These are phyloP conservation scores for Prunus yedoensis DNA, from an alignment of 331 rosid genomes.

Conservation along the genomic window DNA sequence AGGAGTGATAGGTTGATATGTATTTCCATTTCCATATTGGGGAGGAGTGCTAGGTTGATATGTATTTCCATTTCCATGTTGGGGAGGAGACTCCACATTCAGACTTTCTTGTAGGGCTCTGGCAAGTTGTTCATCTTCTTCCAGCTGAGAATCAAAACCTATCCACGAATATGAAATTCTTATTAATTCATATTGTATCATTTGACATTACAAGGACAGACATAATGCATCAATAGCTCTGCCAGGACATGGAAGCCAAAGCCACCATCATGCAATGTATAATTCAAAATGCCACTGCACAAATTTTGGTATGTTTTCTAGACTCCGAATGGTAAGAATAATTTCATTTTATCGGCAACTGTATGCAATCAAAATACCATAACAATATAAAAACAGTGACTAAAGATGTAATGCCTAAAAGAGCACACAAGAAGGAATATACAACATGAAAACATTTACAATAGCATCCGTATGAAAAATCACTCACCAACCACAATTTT, in stretches of 20 bases:
- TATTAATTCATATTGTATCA: not conserved
- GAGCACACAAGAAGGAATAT: not conserved
- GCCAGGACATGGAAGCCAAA: not conserved
- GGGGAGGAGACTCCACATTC: slow-evolving; percentile 71
- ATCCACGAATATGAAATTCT: slow-evolving; percentile 8
- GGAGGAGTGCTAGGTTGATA: not conserved
- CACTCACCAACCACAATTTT: slow-evolving; percentile 66
- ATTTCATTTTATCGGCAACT: not conserved
- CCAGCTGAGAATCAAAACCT: slow-evolving; percentile 58
- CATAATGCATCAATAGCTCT: not conserved
- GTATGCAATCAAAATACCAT: not conserved
- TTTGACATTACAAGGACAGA: not conserved
- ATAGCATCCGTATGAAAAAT: slow-evolving; percentile 3
- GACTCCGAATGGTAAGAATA: not conserved
- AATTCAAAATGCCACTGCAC: not conserved
- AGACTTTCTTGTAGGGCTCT: slow-evolving; percentile 90
- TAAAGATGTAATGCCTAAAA: slow-evolving; percentile 7
- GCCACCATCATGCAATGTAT: slow-evolving; percentile 1
- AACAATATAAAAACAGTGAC: not conserved
- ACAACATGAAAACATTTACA: not conserved
- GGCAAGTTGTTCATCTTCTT: slow-evolving; percentile 90
- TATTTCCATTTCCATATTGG: not conserved
- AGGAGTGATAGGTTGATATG: not conserved
- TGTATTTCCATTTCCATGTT: slow-evolving; percentile 38
- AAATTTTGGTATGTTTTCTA: not conserved